Base-by-base conservation (phyloP, 1,284 basidiomycete species). In the Clitocybe nebularis region DNA sequence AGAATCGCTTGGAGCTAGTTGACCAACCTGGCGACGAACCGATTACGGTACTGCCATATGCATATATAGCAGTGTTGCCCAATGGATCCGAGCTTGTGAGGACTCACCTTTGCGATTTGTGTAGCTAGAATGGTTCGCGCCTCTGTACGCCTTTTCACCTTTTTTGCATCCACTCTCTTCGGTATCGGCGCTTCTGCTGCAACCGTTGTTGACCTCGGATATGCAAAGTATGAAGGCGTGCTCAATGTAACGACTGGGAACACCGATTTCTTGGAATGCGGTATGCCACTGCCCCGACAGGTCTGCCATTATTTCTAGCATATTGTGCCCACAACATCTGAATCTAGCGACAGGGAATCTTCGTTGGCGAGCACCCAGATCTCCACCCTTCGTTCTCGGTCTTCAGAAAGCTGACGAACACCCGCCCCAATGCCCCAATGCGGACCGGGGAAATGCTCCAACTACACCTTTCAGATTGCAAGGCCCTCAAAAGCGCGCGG, bases 221-320 rank as follows among this genome's bases (percentile, higher is more conserved):
- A 66, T 49, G 62, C 65, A 0, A 48, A 49, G 20, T 69, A 66
- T 46, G 36, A 55, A 57, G 47, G 64, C 56, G 10, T 40, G 7
- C 50, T 57, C 42, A 55, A 64, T 20, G 30, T 54, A 11, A 54
- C 50, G 0, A 55, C 53, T 24, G 56, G 57, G 24, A 54, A 56
- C 8, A 59, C 64, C 4, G 44, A 53, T 24, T 69, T 64, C 46
- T 64, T 17, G 62, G 63, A 7, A 58, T 69, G 17, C 58, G 66
- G 26, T 68, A 62, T 39, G 66, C 67, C 14, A 59, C 64, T 1
- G 50, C 66, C 20, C 67, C 67, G 2, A 45, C 54, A 5, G 63
- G 67, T 58, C 22, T 47, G 53, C 33, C 11, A 13, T 6, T 3
- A 4, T 33, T 13, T 25, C 11, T 8, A 10, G 10, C 10, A 17